Base-by-base conservation (phyloP, 805 yeast genomes). In the Kurtzmaniella fragi region DNA sequence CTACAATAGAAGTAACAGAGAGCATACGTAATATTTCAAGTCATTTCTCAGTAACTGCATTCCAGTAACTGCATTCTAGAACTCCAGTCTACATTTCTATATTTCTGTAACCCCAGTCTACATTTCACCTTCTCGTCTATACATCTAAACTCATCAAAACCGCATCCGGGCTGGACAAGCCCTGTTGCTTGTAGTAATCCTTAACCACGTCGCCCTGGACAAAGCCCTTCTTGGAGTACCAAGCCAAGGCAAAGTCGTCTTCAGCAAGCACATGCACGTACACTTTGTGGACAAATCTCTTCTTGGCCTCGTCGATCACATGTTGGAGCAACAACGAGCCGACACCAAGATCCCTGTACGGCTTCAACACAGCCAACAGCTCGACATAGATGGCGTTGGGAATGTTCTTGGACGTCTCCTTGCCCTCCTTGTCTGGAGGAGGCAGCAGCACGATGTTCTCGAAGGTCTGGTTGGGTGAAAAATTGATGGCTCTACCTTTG, bases 311-410 rank as follows among this genome's bases (percentile, higher is more conserved):
- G 26, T 75, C 73, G 25, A 77, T 71, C 13, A 84, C 59, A 59
- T 70, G 79, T 2, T 74, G 66, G 34, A 88, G 60, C 32, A 87
- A 67, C 50, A 70, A 63, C 11, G 62, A 53, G 15, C 89, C 95
- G 28, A 86, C 72, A 0, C 86, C 84, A 44, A 69, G 64, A 12
- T 69, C 58, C 45, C 82, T 64, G 59, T 87, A 88, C 1, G 80
- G 71, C 33, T 75, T 67, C 43, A 87, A 61, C 5, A 88, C 91
- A 0, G 82, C 87, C 25, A 84, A 53, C 0, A 81, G 68, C 56
- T 83, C 84, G 26, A 84, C 71, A 54, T 83, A 82, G 1, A 83
- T 70, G 10, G 75, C 70, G 35, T 73, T 71, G 6, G 84, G 82
- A 13, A 62, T 45, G 31, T 54, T 52, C 23, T 56, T 59, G 25